Base-by-base conservation (phyloP, 139 green algal genomes). In the Chlorella vulgaris region DNA sequence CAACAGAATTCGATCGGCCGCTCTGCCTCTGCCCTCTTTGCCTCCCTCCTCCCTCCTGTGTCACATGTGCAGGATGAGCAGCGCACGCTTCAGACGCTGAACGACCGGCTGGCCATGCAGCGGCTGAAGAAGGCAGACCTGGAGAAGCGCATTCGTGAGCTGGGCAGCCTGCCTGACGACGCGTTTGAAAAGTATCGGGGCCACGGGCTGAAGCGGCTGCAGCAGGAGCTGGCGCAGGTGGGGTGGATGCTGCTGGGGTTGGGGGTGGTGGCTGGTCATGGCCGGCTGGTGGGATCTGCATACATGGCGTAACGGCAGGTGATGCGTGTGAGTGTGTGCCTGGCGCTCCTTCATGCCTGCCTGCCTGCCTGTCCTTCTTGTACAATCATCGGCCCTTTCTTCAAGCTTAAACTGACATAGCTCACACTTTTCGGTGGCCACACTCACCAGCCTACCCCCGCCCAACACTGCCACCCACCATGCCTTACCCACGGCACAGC, bases 111-210 rank as follows among this genome's bases (percentile, higher is more conserved):
- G 33, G 78, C 86, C 18, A 67, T 82, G 55, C 82, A 95, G 76
- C 36, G 81, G 53, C 43, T 76, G 42, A 88, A 90, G 53, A 81
- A 84, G 35, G 91, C 91, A 0, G 94, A 98, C 74, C 84, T 97
- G 53, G 89, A 90, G 62, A 80, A 86, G 19, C 93, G 93, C 53
- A 96, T 99, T 83, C 87, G 93, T 4, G 97, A 98, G 33, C 86
- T 99, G 73, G 97, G 97, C 66, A 91, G 88, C 13, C 87, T 99
- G 69, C 95, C 96, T 1, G 84, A 89, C 6, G 95, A 98, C 18
- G 94, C 94, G 2, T 96, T 96, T 78, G 93, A 95, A 61, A 90
- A 88, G 82, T 96, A 96, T 87, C 71, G 80, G 6, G 68, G 78
- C 22, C 31, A 50, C 3, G 28, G 36, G 19, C 78, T 74, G 6